These are phyloP conservation scores for Claviceps sp. DNA, from an alignment of 2,329 filamentous ascomycete species.

Conservation along the genomic window DNA sequence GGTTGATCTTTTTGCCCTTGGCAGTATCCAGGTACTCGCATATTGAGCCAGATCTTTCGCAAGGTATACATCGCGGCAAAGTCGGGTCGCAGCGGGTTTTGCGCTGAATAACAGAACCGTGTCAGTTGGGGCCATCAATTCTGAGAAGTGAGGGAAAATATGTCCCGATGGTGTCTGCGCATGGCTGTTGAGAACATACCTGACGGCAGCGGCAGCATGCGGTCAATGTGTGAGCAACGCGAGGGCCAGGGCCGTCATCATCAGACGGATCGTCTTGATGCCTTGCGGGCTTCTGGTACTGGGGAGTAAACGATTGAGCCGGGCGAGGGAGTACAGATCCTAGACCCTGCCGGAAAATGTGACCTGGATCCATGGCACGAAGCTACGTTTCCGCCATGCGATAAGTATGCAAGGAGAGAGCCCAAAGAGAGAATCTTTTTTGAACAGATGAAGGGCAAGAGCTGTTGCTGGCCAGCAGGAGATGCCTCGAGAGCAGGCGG, in stretches of 20 bases:
- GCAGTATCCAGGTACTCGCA: conserved; percentile 94
- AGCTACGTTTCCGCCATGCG: not conserved
- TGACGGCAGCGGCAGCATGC: conserved; percentile 70
- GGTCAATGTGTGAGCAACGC: conserved; percentile 67
- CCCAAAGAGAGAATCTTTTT: not conserved
- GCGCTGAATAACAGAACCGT: conserved; percentile 38
- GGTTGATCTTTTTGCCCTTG: conserved; percentile 73
- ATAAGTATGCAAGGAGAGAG: not conserved
- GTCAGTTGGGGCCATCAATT: not conserved
- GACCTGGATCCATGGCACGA: conserved; percentile 41
- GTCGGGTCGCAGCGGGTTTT: conserved; percentile 95
- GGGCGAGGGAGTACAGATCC: conserved; percentile 28
- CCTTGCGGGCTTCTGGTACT: conserved; percentile 16
- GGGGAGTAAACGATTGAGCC: conserved; percentile 18
- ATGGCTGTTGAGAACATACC: conserved; percentile 31
- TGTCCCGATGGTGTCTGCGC: not conserved
- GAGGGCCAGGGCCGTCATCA: conserved; percentile 37
- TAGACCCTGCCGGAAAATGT: conserved; percentile 46
- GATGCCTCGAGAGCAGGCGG: not conserved
- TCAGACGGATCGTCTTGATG: conserved; percentile 31
- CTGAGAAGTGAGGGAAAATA: not conserved
- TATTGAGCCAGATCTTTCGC: conserved; percentile 76
- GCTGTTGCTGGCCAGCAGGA: not conserved
- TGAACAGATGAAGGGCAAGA: not conserved
- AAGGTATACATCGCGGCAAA: conserved; percentile 80